Conservation (phyloP, 2,329 filamentous ascomycete genomes). For the Phialophora tarda region DNA sequence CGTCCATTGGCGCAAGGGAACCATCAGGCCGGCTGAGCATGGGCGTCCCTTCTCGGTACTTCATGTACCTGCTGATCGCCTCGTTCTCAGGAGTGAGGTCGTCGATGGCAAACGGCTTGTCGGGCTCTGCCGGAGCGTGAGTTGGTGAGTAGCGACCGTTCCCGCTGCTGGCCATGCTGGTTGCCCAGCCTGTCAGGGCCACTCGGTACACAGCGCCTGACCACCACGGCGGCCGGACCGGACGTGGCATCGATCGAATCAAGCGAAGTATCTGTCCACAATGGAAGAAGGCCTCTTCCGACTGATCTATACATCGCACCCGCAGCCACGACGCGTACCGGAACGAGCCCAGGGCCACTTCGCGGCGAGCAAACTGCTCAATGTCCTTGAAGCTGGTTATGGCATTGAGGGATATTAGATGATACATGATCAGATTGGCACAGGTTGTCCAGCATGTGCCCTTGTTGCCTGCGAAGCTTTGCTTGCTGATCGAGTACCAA, state of each 20-base stretch:
- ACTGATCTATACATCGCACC: slow-evolving; percentile 67
- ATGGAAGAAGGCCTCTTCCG: slow-evolving; percentile 69
- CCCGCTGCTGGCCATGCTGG: slow-evolving; percentile 61
- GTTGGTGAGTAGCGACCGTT: slow-evolving; percentile 44
- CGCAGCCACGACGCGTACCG: slow-evolving; percentile 62
- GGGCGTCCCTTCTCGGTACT: slow-evolving; percentile 60
- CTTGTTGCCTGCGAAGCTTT: slow-evolving; percentile 61
- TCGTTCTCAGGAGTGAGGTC: slow-evolving; percentile 58
- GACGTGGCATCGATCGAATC: slow-evolving; percentile 63
- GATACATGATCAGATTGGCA: slow-evolving; percentile 71
- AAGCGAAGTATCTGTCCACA: slow-evolving; percentile 70
- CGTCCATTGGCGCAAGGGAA: slow-evolving; percentile 54
- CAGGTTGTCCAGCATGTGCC: slow-evolving; percentile 63
- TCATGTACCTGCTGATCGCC: slow-evolving; percentile 58
- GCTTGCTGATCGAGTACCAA: slow-evolving; percentile 70
- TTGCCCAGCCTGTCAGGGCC: slow-evolving; percentile 66
- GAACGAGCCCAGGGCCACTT: slow-evolving; percentile 62
- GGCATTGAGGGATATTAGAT: slow-evolving; percentile 72
- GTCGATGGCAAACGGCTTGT: slow-evolving; percentile 58
- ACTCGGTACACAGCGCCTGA: slow-evolving; percentile 72
- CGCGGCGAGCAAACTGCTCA: slow-evolving; percentile 68
- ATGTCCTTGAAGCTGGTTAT: slow-evolving; percentile 71
- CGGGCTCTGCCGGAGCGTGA: slow-evolving; percentile 41
- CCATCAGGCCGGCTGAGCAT: slow-evolving; percentile 59
- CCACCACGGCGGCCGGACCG: slow-evolving; percentile 72